A percentile compares a stretch with the other conserved stretches of the same genome.
These are phyloP conservation scores for Centaurea solstitialis DNA, from an alignment of 129 eudicot species.

Conservation along the genomic window DNA sequence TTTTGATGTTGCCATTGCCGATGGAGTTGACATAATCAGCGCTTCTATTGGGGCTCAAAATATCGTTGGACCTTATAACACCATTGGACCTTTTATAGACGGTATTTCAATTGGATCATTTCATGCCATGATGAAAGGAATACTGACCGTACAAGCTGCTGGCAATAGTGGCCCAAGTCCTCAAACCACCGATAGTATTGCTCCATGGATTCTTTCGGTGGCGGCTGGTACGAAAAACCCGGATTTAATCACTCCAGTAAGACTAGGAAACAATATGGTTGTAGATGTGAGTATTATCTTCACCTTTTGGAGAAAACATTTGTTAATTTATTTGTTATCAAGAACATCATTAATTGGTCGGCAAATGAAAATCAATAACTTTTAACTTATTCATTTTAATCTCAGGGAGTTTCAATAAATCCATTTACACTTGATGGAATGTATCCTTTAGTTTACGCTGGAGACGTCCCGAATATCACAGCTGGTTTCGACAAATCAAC, in stretches of 20 bases:
- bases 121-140: conserved; percentile 50
- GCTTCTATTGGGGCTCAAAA: neutral
- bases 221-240: conserved; percentile 55
- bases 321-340: no score
- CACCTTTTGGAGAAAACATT: no score
- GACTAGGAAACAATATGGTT: conserved; percentile 27
- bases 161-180: conserved; percentile 47
- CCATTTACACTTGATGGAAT: conserved; percentile 30
- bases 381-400: neutral
- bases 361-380: neutral
- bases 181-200: conserved; percentile 11
- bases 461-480: conserved; percentile 39
- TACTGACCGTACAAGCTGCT: conserved; percentile 39
- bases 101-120: conserved; percentile 52
- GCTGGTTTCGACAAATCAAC: conserved; percentile 30
- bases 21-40: conserved; percentile 15
- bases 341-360: neutral
- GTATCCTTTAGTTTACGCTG: conserved; percentile 53
- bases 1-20: conserved; percentile 45
- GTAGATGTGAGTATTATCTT: conserved; percentile 22
- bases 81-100: conserved; percentile 29
- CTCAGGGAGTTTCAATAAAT: conserved; percentile 45
- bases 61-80: no score
- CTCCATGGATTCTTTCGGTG: conserved; percentile 58
- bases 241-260: conserved; percentile 28